phyloP scores from a whole-genome alignment of 1,139 yeast species.

The Protomyces gravidus region DNA sequence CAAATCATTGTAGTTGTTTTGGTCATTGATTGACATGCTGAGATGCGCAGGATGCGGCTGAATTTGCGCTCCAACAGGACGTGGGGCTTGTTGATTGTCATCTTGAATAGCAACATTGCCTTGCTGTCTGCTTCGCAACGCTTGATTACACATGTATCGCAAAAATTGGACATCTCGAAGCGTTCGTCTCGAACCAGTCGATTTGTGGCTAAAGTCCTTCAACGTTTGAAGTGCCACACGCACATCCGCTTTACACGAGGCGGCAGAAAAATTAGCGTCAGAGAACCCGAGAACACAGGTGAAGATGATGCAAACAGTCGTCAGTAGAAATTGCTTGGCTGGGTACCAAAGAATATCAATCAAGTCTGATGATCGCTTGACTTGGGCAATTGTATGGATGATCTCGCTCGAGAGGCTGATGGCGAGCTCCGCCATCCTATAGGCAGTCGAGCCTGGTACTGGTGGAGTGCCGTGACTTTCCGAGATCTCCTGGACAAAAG shows the following conservation, averaged over 20 bases:
- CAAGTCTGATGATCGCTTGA: slow-evolving; percentile 17
- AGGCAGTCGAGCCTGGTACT: background rate
- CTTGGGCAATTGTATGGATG: slow-evolving; percentile 21
- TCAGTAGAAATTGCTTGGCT: slow-evolving; percentile 17
- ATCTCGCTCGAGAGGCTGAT: slow-evolving; percentile 13
- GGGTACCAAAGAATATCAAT: slow-evolving; percentile 22
- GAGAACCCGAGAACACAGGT: slow-evolving; percentile 15
- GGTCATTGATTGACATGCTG: too few relatives aligned
- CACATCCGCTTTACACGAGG: slow-evolving; percentile 19
- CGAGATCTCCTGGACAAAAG: slow-evolving; percentile 6
- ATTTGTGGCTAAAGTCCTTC: slow-evolving; percentile 20
- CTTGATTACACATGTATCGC: slow-evolving; percentile 22
- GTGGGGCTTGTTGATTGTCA: background rate
- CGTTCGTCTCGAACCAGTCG: slow-evolving; percentile 10
- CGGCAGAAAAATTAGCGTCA: slow-evolving; percentile 14
- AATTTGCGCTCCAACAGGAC: background rate
- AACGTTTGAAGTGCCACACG: slow-evolving; percentile 15
- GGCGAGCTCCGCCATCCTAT: slow-evolving; percentile 18
- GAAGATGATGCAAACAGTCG: slow-evolving; percentile 19
- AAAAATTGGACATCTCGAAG: slow-evolving; percentile 19
- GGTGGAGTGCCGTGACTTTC: background rate
- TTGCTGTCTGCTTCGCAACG: background rate
- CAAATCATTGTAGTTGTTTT: too few relatives aligned
- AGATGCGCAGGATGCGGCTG: background rate
- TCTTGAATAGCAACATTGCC: background rate